These are phyloP conservation scores for Scytalidium lignicola DNA, from an alignment of 2,329 filamentous ascomycete species.

Conservation along the genomic window DNA sequence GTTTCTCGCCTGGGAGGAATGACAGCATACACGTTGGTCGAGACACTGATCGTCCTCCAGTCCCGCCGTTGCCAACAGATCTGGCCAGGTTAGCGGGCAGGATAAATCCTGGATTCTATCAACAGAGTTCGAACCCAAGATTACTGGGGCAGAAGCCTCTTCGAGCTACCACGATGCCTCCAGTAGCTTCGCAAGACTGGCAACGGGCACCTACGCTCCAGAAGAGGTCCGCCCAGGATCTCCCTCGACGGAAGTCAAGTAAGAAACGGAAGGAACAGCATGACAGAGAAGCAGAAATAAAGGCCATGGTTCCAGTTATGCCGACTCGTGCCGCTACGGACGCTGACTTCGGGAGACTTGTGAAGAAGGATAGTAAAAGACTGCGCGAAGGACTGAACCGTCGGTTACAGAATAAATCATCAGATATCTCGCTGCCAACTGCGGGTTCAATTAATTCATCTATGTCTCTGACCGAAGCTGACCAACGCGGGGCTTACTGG, in stretches of 20 bases:
- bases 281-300: constrained; percentile 81
- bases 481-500: constrained; percentile 67
- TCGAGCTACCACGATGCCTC: constrained; percentile 19
- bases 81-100: constrained; percentile 19
- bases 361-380: constrained; percentile 62
- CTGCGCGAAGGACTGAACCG: constrained; percentile 50
- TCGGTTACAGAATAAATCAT: constrained; percentile 51
- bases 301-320: constrained; percentile 69
- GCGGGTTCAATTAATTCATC: constrained; percentile 72
- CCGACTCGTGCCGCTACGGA: constrained; percentile 59
- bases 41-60: constrained; percentile 22
- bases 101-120: no score
- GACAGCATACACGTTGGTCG: constrained; percentile 44
- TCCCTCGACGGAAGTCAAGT: constrained; percentile 66
- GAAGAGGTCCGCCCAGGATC: constrained; percentile 56
- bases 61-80: constrained; percentile 22
- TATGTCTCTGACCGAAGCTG: constrained; percentile 69
- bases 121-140: background rate
- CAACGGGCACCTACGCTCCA: constrained; percentile 50
- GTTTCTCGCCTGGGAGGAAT: constrained; percentile 56
- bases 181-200: constrained; percentile 26
- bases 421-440: constrained; percentile 67
- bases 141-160: constrained; percentile 8
- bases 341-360: constrained; percentile 52
- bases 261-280: constrained; percentile 72